Evolutionary conservation across 73 alveolate species (phyloP), one percentile per base, ranked within the genome.

Genomic region (Paramecium primaurelia): DNA sequence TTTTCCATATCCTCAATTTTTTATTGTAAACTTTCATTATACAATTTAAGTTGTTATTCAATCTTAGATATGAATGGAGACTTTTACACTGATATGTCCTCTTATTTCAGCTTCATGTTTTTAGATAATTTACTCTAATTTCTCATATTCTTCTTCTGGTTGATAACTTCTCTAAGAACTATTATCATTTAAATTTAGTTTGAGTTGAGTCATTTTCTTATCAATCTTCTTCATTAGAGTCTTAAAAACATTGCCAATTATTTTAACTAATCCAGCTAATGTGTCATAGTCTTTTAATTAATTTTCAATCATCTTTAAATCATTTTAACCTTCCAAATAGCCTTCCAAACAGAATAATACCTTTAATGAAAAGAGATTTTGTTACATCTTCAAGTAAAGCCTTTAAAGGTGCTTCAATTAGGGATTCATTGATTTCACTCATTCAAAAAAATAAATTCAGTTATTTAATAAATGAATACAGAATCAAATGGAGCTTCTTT

Each of bases 1-100:
- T 89, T 75, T 59, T 86, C 93, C 16, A 77, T 32, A 7, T 86
- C 71, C 32, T 32, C 88, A 14, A 93, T 83, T 42, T 88, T 88
- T 8, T 93, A 71, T 37, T 93, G 59, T 7, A 93, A 22, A 32
- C 88, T 85, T 38, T 93, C 96, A 44, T 71, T 93, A 36, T 87
- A 93, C 44, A 93, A 58, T 88, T 93, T 93, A 93, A 93, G 42
- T 58, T 93, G 42, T 22, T 93, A 73, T 73, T 93, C 96, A 20
- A 93, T 25, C 92, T 86, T 34, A 16, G 10, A 28, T 28, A 58
- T 3, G 16, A 38, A 11, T 28, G 22, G 18, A 49, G 59, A 18
- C 14, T 80, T 25, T 18, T 86, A 86, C 94, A 71, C 92, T 93
- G 9, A 93, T 93, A 86, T 93, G 96, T 64, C 90, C 90, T 54